These are phyloP conservation scores for Aspergillus carbonarius DNA, from an alignment of 2,329 filamentous ascomycete genomes.

Conservation along the genomic window DNA sequence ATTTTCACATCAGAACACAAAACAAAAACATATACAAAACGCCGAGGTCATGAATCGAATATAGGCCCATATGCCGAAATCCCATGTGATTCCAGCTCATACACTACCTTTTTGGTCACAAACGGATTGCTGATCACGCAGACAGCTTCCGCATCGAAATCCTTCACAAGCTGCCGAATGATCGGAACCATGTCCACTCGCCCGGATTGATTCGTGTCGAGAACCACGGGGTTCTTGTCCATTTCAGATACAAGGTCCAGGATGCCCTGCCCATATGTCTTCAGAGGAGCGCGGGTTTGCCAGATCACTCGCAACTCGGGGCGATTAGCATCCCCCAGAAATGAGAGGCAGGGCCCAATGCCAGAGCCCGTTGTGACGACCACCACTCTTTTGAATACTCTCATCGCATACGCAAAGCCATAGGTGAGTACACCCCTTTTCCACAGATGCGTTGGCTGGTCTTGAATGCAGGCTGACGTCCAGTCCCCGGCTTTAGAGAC, in stretches of 20 bases:
- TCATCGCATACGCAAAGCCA: constrained; percentile 66
- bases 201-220: constrained; percentile 63
- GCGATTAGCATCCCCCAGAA: constrained; percentile 52
- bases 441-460: constrained; percentile 64
- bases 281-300: constrained; percentile 62
- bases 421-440: constrained; percentile 66
- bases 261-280: constrained; percentile 62
- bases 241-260: constrained; percentile 56
- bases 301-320: constrained; percentile 62
- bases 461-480: constrained; percentile 64
- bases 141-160: constrained; percentile 62
- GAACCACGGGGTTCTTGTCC: constrained; percentile 64
- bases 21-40: constrained; percentile 6
- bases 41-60: constrained; percentile 59
- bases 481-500: constrained; percentile 75
- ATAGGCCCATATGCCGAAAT: constrained; percentile 71
- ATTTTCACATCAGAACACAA: neutral
- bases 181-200: constrained; percentile 62
- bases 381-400: constrained; percentile 64
- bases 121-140: constrained; percentile 70
- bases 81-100: constrained; percentile 64
- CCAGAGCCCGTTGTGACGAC: constrained; percentile 72
- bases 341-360: constrained; percentile 67
- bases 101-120: constrained; percentile 67
- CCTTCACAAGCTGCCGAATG: constrained; percentile 51